phyloP scores from a whole-genome alignment of 441 rosid genomes.

The Theobroma grandiflorum region DNA sequence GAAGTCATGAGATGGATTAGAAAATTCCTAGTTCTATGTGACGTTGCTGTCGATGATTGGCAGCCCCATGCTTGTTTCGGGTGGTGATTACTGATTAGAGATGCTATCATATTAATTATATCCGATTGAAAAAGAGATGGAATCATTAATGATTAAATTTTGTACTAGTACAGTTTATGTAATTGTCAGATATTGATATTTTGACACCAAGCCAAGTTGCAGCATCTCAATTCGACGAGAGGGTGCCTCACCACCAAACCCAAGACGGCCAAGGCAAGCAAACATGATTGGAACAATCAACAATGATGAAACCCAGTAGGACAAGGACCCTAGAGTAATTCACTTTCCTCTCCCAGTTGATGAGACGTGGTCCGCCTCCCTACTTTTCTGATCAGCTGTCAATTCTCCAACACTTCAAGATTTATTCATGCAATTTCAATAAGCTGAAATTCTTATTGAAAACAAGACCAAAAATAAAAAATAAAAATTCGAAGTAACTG shows the following conservation, averaged over 20 bases:
- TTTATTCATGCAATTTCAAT: background rate
- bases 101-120: background rate
- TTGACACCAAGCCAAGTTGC: background rate
- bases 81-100: background rate
- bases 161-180: no score
- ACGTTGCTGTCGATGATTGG: background rate
- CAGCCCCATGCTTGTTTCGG: background rate
- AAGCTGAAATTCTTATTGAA: background rate
- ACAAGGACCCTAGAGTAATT: background rate
- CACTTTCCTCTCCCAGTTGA: no score
- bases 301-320: constrained; percentile 4
- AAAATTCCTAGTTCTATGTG: background rate
- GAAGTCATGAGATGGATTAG: background rate
- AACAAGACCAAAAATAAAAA: no score
- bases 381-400: background rate
- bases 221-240: background rate
- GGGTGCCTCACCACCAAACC: background rate
- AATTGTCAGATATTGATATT: background rate
- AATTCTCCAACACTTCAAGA: background rate
- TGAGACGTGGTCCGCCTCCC: background rate
- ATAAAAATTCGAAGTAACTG: no score
- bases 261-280: constrained; percentile 29
- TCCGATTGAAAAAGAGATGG: background rate
- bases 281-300: background rate
- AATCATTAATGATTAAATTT: background rate